Conservation (phyloP, 73 alveolate species). For the Tetrahymena thermophila region DNA sequence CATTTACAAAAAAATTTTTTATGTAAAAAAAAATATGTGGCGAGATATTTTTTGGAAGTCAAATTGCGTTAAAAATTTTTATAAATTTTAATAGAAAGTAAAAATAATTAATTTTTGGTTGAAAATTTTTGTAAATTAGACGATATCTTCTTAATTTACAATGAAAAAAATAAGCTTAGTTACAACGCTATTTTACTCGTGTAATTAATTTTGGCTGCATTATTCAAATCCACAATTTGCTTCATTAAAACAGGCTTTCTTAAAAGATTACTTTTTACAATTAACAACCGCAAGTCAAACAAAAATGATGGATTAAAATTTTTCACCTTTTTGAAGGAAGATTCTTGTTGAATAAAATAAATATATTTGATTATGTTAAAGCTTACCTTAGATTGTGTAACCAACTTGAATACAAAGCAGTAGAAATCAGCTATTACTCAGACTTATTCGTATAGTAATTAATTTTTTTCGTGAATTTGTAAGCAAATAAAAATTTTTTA, state of each 20-base stretch:
- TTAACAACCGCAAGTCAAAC: not conserved
- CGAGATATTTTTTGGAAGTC: not conserved
- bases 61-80: no score
- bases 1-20: no score
- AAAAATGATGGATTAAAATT: not conserved
- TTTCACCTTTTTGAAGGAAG: not conserved
- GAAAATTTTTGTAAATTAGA: not conserved
- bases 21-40: not conserved
- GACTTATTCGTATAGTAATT: not conserved
- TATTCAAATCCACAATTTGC: not conserved
- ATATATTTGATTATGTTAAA: not conserved
- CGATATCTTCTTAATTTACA: not conserved
- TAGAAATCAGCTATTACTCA: not conserved
- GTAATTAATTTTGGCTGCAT: not conserved
- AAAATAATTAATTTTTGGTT: no score
- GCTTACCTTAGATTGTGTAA: not conserved
- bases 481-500: not conserved
- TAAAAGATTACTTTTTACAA: no score
- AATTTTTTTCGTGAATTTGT: not conserved
- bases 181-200: not conserved
- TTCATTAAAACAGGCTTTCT: no score
- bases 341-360: no score
- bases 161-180: not conserved
- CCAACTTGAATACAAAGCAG: not conserved
- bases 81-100: not conserved